Percentiles rank a stretch among this genome's conserved stretches.
Evolutionary conservation across 768 basidiomycete species (phyloP).

Genomic region (Leccinum subtestaceum): DNA sequence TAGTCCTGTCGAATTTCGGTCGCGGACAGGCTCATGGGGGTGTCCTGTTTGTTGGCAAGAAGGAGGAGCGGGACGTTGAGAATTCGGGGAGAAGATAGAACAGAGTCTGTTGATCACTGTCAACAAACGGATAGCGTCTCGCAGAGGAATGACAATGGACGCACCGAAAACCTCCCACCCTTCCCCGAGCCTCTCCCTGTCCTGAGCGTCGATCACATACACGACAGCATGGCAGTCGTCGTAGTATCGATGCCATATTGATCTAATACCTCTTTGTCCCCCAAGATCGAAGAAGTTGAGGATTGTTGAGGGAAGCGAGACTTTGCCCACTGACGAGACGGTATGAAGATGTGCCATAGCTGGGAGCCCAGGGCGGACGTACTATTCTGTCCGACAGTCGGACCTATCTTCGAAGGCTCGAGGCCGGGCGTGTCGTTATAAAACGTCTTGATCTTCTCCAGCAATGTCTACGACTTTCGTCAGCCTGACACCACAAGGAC

Average conservation of each 20-base stretch:
- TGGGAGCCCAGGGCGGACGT: slow-evolving; percentile 27
- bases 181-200: slow-evolving; percentile 84
- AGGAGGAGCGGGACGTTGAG: slow-evolving; percentile 88
- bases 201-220: slow-evolving; percentile 92
- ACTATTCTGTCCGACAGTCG: slow-evolving; percentile 99
- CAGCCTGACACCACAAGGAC: neutral
- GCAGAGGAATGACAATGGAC: slow-evolving; percentile 24
- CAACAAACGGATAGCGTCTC: neutral
- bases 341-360: neutral
- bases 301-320: slow-evolving; percentile 88
- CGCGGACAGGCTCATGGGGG: slow-evolving; percentile 72
- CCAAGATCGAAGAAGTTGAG: slow-evolving; percentile 98
- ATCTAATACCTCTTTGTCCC: slow-evolving; percentile 89
- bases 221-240: slow-evolving; percentile 96
- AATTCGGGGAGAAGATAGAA: slow-evolving; percentile 86
- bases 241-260: slow-evolving; percentile 94
- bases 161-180: slow-evolving; percentile 97
- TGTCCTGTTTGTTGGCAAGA: slow-evolving; percentile 96
- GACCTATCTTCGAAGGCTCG: slow-evolving; percentile 90
- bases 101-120: slow-evolving; percentile 53
- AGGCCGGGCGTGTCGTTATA: slow-evolving; percentile 87
- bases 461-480: slow-evolving; percentile 54
- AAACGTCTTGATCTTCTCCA: slow-evolving; percentile 92
- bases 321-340: slow-evolving; percentile 72
- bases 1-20: slow-evolving; percentile 90